Conservation (phyloP, 495 filamentous ascomycete species). For the Neurospora discreta region DNA sequence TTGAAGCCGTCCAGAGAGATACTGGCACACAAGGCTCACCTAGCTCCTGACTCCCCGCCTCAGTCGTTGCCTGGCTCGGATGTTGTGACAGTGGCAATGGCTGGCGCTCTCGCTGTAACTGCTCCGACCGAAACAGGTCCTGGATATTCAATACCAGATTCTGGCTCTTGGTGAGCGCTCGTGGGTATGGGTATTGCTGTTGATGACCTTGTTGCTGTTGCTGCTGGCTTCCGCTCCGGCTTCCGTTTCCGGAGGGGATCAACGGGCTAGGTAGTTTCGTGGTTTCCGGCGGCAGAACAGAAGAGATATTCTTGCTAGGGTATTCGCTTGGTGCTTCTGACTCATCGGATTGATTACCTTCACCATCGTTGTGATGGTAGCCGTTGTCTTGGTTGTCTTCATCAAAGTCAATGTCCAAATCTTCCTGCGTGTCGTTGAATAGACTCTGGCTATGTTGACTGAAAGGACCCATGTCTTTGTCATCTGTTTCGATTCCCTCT, state of each 20-base stretch:
- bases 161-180: not conserved
- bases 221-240: not conserved
- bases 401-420: conserved; percentile 3
- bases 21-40: not conserved
- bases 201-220: not conserved
- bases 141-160: not conserved
- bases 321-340: conserved; percentile 23
- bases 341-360: not conserved
- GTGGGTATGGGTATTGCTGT: not conserved
- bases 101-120: not conserved
- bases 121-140: not conserved
- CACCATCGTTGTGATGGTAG: conserved; percentile 2
- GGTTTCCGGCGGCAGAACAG: not conserved
- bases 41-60: not conserved
- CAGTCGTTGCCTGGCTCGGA: not conserved
- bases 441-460: not conserved
- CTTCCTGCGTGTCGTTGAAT: not conserved
- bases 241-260: not conserved
- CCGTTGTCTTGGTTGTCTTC: not conserved
- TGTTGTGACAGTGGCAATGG: not conserved
- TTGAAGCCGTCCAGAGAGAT: not conserved
- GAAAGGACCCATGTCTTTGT: not conserved
- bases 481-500: conserved; percentile 26
- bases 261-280: not conserved
- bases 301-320: conserved; percentile 8